Conservation (phyloP, 495 filamentous ascomycete genomes). For the Neurospora cerealis region DNA sequence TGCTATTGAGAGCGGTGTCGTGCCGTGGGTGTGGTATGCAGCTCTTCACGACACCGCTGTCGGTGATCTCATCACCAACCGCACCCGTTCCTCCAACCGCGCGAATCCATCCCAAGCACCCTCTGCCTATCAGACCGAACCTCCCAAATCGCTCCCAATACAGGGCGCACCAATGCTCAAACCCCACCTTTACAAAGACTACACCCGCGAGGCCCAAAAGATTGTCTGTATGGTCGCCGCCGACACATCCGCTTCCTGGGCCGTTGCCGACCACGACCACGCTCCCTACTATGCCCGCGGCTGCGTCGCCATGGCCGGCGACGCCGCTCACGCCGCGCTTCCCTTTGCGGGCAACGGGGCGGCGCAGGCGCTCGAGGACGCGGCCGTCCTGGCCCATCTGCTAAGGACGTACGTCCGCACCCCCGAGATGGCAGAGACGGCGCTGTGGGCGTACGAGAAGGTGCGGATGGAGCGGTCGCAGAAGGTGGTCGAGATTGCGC, state of each 20-base stretch:
- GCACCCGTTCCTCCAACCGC: neutral
- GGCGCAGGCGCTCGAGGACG: conserved; percentile 54
- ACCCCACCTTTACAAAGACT: conserved; percentile 19
- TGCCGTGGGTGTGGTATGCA: neutral
- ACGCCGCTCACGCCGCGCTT: conserved; percentile 50
- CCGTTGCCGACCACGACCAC: conserved; percentile 39
- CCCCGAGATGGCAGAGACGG: conserved; percentile 7
- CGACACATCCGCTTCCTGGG: conserved; percentile 25
- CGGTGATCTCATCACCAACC: neutral
- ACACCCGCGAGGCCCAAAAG: conserved; percentile 22
- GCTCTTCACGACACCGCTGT: neutral
- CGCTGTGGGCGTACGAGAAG: conserved; percentile 20
- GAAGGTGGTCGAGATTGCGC: conserved; percentile 20
- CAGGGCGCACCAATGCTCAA: conserved; percentile 3
- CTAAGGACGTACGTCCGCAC: conserved; percentile 13
- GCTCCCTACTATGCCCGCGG: conserved; percentile 38
- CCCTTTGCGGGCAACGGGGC: conserved; percentile 50
- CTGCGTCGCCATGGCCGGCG: conserved; percentile 44
- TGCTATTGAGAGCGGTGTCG: neutral
- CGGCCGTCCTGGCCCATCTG: conserved; percentile 29
- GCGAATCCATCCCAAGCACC: neutral
- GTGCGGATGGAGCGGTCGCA: conserved; percentile 23
- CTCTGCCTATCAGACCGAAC: neutral
- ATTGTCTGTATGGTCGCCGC: conserved; percentile 24
- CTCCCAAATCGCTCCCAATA: neutral